These are phyloP conservation scores for Vanrija pseudolonga DNA, from an alignment of 1,284 basidiomycete species.

Conservation along the genomic window DNA sequence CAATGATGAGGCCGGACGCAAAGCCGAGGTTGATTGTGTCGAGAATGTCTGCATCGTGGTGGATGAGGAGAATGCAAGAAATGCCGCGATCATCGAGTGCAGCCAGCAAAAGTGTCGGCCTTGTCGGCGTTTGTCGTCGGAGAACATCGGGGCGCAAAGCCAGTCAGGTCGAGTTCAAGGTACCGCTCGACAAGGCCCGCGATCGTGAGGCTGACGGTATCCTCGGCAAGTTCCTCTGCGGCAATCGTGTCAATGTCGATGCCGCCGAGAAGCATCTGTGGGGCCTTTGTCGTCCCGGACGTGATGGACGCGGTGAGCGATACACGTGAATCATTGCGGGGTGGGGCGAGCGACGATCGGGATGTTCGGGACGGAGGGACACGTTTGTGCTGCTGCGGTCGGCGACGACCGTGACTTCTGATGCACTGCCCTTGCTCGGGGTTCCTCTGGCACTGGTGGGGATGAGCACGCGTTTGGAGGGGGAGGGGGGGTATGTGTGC, in stretches of 20 bases:
- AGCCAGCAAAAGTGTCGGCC: slow-evolving; percentile 1
- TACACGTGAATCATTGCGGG: neutral
- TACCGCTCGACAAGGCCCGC: slow-evolving; percentile 3
- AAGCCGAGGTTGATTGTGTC: slow-evolving; percentile 1
- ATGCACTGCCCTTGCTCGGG: neutral
- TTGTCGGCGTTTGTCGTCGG: neutral
- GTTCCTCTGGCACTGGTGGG: neutral
- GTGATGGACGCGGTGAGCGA: neutral
- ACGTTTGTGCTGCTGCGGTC: neutral
- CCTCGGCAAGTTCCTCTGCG: neutral
- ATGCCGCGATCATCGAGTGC: slow-evolving; percentile 1
- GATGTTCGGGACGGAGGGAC: neutral
- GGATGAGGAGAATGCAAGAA: slow-evolving; percentile 1
- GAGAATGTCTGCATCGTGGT: neutral
- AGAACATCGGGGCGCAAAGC: slow-evolving; percentile 1
- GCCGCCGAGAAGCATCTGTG: slow-evolving; percentile 8
- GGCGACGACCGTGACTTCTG: neutral
- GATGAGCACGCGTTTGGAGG: neutral
- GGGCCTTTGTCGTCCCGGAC: too few species aligned
- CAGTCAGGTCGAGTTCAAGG: slow-evolving; percentile 1
- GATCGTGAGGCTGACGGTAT: neutral
- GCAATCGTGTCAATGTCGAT: slow-evolving; percentile 1
- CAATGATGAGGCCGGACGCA: slow-evolving; percentile 6
- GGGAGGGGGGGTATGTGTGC: neutral
- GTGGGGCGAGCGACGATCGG: neutral